Percentiles rank a stretch among this genome's conserved stretches.
Conservation (phyloP, 768 basidiomycete genomes). For the Termitomyces sp. region DNA sequence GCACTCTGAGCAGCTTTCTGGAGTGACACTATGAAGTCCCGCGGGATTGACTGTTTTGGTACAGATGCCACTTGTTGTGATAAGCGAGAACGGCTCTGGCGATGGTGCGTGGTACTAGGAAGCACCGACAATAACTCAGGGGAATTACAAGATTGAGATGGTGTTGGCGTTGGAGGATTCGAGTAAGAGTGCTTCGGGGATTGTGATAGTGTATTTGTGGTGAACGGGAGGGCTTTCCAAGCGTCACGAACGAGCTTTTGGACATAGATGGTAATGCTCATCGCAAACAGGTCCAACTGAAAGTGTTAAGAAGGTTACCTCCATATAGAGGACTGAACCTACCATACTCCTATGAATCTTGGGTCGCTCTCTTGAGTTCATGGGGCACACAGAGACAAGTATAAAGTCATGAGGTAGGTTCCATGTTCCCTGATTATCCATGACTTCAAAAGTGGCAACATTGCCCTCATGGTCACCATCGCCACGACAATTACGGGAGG, state of each 20-base stretch:
- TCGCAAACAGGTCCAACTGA: constrained; percentile 75
- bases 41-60: constrained; percentile 22
- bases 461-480: neutral
- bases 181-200: constrained; percentile 25
- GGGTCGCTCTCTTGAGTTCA: constrained; percentile 61
- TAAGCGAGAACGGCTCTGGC: constrained; percentile 13
- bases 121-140: constrained; percentile 20
- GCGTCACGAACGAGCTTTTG: constrained; percentile 37
- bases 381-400: constrained; percentile 66
- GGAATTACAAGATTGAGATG: constrained; percentile 18
- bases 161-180: constrained; percentile 22
- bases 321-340: constrained; percentile 20
- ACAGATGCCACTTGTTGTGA: constrained; percentile 18
- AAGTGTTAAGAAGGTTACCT: constrained; percentile 1
- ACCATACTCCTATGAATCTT: constrained; percentile 62
- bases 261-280: constrained; percentile 61
- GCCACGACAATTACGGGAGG: neutral
- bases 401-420: constrained; percentile 66
- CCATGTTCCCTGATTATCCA: constrained; percentile 39
- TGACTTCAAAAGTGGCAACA: constrained; percentile 19
- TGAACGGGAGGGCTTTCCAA: constrained; percentile 26
- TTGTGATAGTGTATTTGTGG: constrained; percentile 14
- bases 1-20: constrained; percentile 29
- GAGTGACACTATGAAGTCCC: constrained; percentile 25
- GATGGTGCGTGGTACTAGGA: constrained; percentile 13